phyloP scores from a whole-genome alignment of 202 grass and related monocot species.

The Dendrocalamus latiflorus region DNA sequence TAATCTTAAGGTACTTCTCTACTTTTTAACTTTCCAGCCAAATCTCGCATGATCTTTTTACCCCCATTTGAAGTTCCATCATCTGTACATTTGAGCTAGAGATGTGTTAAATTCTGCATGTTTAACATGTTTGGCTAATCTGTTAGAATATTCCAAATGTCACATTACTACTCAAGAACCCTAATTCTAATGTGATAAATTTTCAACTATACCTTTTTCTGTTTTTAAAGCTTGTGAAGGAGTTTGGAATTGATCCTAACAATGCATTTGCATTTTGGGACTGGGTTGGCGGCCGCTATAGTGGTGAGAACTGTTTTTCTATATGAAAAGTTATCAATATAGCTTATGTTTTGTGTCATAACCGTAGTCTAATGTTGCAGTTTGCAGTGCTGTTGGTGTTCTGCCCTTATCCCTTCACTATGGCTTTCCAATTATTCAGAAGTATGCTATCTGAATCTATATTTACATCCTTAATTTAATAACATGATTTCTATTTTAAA shows the following conservation, averaged over 20 bases:
- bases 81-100: background rate
- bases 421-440: constrained; percentile 86
- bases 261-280: constrained; percentile 99
- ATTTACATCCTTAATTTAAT: constrained; percentile 20
- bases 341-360: constrained; percentile 6
- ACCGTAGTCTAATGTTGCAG: constrained; percentile 38
- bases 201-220: constrained; percentile 27
- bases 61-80: background rate
- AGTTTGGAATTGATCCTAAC: constrained; percentile 94
- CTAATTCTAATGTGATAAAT: constrained; percentile 12
- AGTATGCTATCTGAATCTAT: constrained; percentile 58
- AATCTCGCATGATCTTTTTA: background rate
- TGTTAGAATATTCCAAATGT: background rate
- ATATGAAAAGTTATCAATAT: background rate
- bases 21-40: background rate
- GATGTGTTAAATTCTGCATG: background rate
- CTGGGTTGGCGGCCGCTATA: constrained; percentile 98
- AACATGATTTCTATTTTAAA: background rate
- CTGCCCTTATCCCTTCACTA: constrained; percentile 96
- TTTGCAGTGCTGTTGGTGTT: constrained; percentile 97
- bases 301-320: constrained; percentile 59
- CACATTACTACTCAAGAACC: background rate
- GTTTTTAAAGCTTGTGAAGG: constrained; percentile 72
- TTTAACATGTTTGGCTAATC: background rate
- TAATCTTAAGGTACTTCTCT: constrained; percentile 65